A percentile compares a stretch with the other conserved stretches of the same genome.
Conservation (phyloP, 1,284 basidiomycete species). For the Bondarzewia mesenterica region DNA sequence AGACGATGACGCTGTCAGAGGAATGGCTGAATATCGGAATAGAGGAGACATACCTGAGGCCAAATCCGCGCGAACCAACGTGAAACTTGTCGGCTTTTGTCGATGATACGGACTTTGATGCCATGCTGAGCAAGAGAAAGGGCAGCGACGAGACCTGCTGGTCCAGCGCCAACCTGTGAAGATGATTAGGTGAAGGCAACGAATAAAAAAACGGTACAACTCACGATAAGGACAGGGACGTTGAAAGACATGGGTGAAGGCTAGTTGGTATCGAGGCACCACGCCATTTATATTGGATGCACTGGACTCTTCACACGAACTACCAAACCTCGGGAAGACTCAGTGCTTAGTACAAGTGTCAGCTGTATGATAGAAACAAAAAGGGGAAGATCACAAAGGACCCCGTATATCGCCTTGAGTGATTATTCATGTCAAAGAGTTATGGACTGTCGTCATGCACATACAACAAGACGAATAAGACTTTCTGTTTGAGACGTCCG, state of each 20-base stretch:
- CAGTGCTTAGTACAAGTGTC: too few species aligned
- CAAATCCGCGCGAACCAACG: slow-evolving; percentile 20
- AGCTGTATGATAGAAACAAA: too few species aligned
- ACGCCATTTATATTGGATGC: background rate
- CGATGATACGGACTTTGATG: slow-evolving; percentile 26
- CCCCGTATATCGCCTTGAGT: too few species aligned
- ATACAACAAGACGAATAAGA: too few species aligned
- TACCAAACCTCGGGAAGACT: too few species aligned
- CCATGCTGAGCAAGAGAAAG: slow-evolving; percentile 18
- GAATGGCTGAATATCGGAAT: too few species aligned
- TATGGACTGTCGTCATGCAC: too few species aligned
- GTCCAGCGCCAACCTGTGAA: slow-evolving; percentile 20
- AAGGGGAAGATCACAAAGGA: too few species aligned
- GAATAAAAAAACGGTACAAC: background rate
- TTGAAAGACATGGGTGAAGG: background rate
- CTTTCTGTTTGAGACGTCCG: too few species aligned
- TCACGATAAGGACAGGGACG: background rate
- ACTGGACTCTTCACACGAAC: too few species aligned
- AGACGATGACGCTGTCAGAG: too few species aligned
- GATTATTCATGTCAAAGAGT: too few species aligned
- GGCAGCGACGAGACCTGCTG: slow-evolving; percentile 17
- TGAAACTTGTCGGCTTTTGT: slow-evolving; percentile 16
- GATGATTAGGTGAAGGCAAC: background rate
- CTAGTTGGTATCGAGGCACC: background rate
- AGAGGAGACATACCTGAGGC: slow-evolving; percentile 15